Percentiles rank a stretch among this genome's conserved stretches.
phyloP scores from a whole-genome alignment of 1,284 basidiomycete species.

The Leccinum solheimii region DNA sequence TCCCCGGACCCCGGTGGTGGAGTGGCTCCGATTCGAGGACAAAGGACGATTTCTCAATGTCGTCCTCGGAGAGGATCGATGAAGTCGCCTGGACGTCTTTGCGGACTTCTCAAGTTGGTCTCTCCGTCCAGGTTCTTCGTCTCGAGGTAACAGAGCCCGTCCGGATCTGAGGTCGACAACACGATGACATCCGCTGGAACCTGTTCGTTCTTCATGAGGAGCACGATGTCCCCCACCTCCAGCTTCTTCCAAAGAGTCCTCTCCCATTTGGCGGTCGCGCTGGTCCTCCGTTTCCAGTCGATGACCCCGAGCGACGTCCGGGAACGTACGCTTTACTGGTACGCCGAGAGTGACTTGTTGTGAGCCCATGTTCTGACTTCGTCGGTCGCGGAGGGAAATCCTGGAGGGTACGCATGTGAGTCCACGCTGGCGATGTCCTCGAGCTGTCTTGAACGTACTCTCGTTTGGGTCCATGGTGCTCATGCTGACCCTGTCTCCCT shows the following conservation, averaged over 20 bases:
- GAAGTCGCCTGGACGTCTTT: slow-evolving; percentile 78
- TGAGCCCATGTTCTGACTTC: slow-evolving; percentile 20
- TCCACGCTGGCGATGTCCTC: slow-evolving; percentile 58
- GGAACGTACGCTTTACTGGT: slow-evolving; percentile 58
- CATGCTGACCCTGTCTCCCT: slow-evolving; percentile 39
- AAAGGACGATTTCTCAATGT: slow-evolving; percentile 85
- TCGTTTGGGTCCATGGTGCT: slow-evolving; percentile 42
- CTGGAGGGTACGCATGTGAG: slow-evolving; percentile 64
- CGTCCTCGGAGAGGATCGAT: slow-evolving; percentile 82
- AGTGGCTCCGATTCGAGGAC: slow-evolving; percentile 91
- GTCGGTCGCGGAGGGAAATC: slow-evolving; percentile 23
- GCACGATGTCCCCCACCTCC: slow-evolving; percentile 90
- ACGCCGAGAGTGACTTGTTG: slow-evolving; percentile 41
- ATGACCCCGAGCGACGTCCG: slow-evolving; percentile 66
- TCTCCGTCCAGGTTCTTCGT: slow-evolving; percentile 98
- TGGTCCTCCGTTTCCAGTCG: slow-evolving; percentile 66
- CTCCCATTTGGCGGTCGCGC: slow-evolving; percentile 86
- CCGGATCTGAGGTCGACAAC: slow-evolving; percentile 82
- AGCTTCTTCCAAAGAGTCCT: slow-evolving; percentile 98
- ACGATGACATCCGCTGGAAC: slow-evolving; percentile 95
- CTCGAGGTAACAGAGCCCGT: slow-evolving; percentile 86
- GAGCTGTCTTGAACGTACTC: slow-evolving; percentile 49
- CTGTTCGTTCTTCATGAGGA: slow-evolving; percentile 95
- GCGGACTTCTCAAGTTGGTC: slow-evolving; percentile 90
- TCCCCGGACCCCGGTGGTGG: slow-evolving; percentile 41